A percentile compares a stretch with the other conserved stretches of the same genome.
Evolutionary conservation across 495 filamentous ascomycete genomes (phyloP).

Genomic region (Xylaria grammica): DNA sequence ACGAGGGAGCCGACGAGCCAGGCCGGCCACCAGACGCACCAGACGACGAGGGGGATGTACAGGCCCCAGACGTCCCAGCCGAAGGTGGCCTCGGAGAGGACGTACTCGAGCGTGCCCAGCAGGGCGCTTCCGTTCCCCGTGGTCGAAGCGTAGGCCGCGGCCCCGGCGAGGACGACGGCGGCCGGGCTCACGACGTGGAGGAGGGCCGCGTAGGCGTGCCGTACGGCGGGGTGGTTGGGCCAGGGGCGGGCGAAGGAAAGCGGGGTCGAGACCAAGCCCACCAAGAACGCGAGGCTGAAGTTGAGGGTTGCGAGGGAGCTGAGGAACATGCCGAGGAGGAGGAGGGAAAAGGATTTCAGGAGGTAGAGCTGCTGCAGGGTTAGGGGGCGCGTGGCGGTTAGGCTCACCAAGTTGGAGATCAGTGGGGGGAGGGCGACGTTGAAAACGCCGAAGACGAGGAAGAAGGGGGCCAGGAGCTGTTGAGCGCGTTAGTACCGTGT

Average conservation of each 20-base stretch:
- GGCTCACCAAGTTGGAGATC: conserved; percentile 58
- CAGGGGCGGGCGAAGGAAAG: conserved; percentile 71
- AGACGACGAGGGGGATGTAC: conserved; percentile 89
- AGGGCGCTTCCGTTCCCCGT: not conserved
- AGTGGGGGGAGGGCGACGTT: conserved; percentile 64
- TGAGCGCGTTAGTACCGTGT: conserved; percentile 31
- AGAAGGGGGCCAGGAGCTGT: conserved; percentile 62
- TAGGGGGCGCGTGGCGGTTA: conserved; percentile 41
- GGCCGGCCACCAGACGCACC: conserved; percentile 98
- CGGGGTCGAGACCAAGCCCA: conserved; percentile 78
- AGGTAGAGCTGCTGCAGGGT: conserved; percentile 73
- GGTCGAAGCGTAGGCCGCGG: conserved; percentile 33
- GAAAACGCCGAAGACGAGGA: conserved; percentile 61
- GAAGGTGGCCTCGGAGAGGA: conserved; percentile 78
- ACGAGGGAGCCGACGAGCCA: conserved; percentile 70
- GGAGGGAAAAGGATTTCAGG: conserved; percentile 88
- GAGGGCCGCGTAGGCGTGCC: conserved; percentile 36
- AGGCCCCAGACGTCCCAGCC: conserved; percentile 92
- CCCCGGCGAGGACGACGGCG: conserved; percentile 62
- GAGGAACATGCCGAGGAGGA: conserved; percentile 88
- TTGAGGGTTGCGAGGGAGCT: conserved; percentile 94
- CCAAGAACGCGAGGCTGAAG: conserved; percentile 86
- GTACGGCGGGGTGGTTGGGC: conserved; percentile 35
- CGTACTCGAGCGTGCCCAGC: conserved; percentile 36
- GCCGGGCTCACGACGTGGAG: conserved; percentile 70